Evolutionary conservation across 495 filamentous ascomycete species (phyloP).

Genomic region (Clohesyomyces aquaticus): DNA sequence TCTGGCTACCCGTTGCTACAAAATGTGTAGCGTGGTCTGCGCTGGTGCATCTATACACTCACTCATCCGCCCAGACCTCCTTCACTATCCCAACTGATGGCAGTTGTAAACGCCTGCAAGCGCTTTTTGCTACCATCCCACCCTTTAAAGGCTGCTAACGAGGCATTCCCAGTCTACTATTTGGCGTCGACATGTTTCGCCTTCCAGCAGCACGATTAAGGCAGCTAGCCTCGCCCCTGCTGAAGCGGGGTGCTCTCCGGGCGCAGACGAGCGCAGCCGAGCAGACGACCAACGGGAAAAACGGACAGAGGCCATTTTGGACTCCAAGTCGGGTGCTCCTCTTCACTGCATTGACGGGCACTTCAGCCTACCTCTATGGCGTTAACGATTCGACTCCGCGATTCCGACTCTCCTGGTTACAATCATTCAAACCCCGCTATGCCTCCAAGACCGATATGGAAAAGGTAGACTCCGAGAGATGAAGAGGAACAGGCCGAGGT

Average conservation of each 20-base stretch:
- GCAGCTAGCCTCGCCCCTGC: constrained; percentile 33
- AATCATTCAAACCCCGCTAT: constrained; percentile 36
- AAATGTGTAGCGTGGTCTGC: constrained; percentile 36
- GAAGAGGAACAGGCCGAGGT: not conserved
- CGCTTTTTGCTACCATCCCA: not conserved
- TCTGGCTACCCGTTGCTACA: constrained; percentile 35
- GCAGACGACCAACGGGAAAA: constrained; percentile 13
- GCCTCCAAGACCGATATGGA: constrained; percentile 45
- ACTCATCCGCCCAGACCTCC: constrained; percentile 8
- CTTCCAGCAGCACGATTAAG: constrained; percentile 21
- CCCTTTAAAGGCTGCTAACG: constrained; percentile 10
- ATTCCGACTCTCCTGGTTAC: constrained; percentile 29
- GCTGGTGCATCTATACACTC: constrained; percentile 3
- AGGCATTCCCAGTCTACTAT: constrained; percentile 6
- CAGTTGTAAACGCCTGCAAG: constrained; percentile 19
- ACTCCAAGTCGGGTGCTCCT: constrained; percentile 45
- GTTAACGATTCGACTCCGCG: constrained; percentile 30
- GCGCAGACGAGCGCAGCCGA: constrained; percentile 33
- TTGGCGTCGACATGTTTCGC: constrained; percentile 38
- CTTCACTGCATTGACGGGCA: constrained; percentile 45
- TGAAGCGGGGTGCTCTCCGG: constrained; percentile 34
- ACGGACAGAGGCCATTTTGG: constrained; percentile 43
- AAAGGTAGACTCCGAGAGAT: constrained; percentile 33
- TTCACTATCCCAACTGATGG: constrained; percentile 26
- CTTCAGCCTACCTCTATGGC: constrained; percentile 44